Evolutionary conservation across 495 filamentous ascomycete species (phyloP).

Genomic region (Podospora anserina): DNA sequence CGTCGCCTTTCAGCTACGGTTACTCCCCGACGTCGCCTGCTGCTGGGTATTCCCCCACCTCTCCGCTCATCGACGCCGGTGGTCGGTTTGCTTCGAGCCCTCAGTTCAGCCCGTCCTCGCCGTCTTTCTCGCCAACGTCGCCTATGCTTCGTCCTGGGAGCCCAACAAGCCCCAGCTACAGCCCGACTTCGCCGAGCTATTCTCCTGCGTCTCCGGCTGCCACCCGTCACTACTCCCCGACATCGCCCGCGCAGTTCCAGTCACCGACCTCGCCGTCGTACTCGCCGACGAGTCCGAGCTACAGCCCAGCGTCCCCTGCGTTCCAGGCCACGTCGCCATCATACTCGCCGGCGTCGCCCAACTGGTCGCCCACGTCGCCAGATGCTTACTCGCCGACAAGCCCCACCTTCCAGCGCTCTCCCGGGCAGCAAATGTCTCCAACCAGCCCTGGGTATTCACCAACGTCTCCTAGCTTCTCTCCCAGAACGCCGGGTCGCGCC

Average conservation of each 20-base stretch:
- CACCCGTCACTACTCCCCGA: conserved; percentile 60
- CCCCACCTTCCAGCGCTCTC: conserved; percentile 63
- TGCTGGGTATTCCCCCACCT: conserved; percentile 71
- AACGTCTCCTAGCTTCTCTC: conserved; percentile 46
- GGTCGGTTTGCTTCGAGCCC: conserved; percentile 67
- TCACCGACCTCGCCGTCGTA: conserved; percentile 69
- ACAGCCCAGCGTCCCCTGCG: conserved; percentile 65
- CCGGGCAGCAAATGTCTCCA: conserved; percentile 50
- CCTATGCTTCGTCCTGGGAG: conserved; percentile 61
- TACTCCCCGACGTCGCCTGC: conserved; percentile 65
- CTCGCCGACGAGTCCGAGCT: conserved; percentile 56
- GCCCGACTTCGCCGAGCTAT: conserved; percentile 80
- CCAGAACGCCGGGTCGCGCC: conserved; percentile 40
- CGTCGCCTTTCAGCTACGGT: conserved; percentile 63
- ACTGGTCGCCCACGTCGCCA: conserved; percentile 65
- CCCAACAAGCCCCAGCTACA: conserved; percentile 66
- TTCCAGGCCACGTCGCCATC: conserved; percentile 56
- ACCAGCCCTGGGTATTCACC: conserved; percentile 55
- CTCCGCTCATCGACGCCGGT: conserved; percentile 57
- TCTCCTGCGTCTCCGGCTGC: conserved; percentile 67
- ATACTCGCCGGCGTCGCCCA: conserved; percentile 73
- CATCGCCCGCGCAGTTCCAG: conserved; percentile 52
- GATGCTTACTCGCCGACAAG: conserved; percentile 75
- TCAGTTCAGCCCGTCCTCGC: conserved; percentile 69
- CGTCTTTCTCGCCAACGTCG: conserved; percentile 81